Base-by-base conservation (phyloP, 441 rosid species). In the Raphanus hybrid region DNA sequence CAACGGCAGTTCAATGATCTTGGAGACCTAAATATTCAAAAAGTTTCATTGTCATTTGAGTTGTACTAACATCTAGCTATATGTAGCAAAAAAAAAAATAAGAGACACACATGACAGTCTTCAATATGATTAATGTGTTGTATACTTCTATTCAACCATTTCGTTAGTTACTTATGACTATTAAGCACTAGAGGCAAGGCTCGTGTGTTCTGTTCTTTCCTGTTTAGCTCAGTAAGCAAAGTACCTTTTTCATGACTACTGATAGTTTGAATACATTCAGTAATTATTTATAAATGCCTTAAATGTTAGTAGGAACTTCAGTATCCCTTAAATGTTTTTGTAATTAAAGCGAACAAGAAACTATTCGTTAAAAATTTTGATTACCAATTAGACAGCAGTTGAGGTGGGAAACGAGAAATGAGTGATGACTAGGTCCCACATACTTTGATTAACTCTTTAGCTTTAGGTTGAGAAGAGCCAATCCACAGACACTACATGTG, bases 401-500 rank as follows among this genome's bases (percentile, higher is more conserved):
- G 58, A 66, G 48, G 20, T 58, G 34, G 34, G 29, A 69, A 75
- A 75, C 57, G 45, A 61, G 74, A 35, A 67, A 14, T 61, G 54
- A 59, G 74, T 68, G 74, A 68, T 75, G 50, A 75, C 23, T 39
- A 45, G 63, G 75, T 10, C 70, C 80, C 71, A 76, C 80, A 55
- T 52, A 37, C 39, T 55, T 70, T 76, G 39, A 12, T 70, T 70
- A 55, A 54, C 60, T 64, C 60, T 70, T n/a, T 64, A 55, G n/a
- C 18, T 70, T 39, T 55, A 64, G 15, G 2, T 15, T 10, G 5
- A 65, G 41, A 64, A 57, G 62, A 64, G 23, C 62, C 71, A 77
- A 64, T 71, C 14, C n/a, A 43, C 76, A 64, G 71, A 65, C 80
- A 71, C 39, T 8, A 57, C 76, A 77, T 71, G 80, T 77, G 76